Conservation (phyloP, 306 rosid genomes). For the Cajanus cajan region DNA sequence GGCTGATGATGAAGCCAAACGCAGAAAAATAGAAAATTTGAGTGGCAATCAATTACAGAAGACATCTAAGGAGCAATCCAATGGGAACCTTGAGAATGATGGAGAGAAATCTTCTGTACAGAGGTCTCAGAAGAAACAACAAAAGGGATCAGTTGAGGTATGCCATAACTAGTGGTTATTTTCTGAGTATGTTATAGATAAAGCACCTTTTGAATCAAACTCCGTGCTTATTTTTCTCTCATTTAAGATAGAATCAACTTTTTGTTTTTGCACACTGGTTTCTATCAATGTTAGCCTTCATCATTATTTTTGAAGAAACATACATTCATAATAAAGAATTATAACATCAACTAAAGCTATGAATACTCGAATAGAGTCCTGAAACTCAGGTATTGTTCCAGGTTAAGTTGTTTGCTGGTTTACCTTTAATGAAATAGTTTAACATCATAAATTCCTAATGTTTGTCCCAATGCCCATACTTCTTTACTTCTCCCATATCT, state of each 20-base stretch:
- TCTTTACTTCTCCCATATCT: background rate
- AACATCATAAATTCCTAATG: background rate
- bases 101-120: slow-evolving; percentile 46
- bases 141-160: slow-evolving; percentile 74
- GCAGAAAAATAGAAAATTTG: slow-evolving; percentile 47
- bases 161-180: background rate
- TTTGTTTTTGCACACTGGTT: background rate
- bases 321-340: background rate
- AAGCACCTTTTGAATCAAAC: background rate
- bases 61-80: slow-evolving; percentile 19
- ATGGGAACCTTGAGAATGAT: slow-evolving; percentile 33
- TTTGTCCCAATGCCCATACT: background rate
- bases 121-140: slow-evolving; percentile 50
- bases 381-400: background rate
- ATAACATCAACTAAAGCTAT: background rate
- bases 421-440: background rate
- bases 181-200: background rate
- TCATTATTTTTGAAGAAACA: background rate
- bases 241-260: background rate
- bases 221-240: background rate
- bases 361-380: background rate
- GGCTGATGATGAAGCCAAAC: slow-evolving; percentile 60
- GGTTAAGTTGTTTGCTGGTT: background rate
- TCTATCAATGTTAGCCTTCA: background rate
- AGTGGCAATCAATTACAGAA: slow-evolving; percentile 19